These are phyloP conservation scores for Saccharum hybrid DNA, from an alignment of 202 grass and related monocot species.

Conservation along the genomic window DNA sequence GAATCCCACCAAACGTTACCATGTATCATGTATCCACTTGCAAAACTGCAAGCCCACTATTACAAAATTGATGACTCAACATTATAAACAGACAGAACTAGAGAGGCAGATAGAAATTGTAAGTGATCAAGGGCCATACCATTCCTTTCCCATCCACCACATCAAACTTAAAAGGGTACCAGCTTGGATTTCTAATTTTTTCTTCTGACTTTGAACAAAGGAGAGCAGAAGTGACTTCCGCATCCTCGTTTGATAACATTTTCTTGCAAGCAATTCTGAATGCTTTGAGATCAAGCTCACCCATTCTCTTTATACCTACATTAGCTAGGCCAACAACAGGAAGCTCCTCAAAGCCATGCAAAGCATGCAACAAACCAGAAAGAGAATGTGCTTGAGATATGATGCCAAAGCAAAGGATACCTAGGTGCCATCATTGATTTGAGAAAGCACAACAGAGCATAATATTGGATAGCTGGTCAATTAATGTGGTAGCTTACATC, in stretches of 20 bases:
- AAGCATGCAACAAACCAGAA: constrained; percentile 5
- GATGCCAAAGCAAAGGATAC: constrained; percentile 12
- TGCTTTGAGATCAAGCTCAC: constrained; percentile 43
- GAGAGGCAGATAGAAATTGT: background rate
- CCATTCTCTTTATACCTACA: constrained; percentile 64
- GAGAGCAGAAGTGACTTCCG: constrained; percentile 13
- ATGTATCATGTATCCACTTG: background rate
- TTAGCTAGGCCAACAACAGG: constrained; percentile 20
- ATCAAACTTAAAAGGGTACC: constrained; percentile 66
- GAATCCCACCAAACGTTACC: constrained; percentile 21
- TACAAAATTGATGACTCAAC: background rate
- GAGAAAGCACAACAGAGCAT: background rate
- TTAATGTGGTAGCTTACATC: constrained; percentile 45
- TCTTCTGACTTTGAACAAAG: constrained; percentile 66
- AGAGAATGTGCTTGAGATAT: background rate
- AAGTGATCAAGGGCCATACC: background rate
- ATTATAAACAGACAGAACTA: background rate
- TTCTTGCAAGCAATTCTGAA: constrained; percentile 51
- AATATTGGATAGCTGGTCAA: background rate
- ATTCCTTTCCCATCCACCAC: constrained; percentile 25
- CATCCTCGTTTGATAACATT: constrained; percentile 51
- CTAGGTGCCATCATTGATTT: background rate
- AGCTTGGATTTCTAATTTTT: constrained; percentile 59
- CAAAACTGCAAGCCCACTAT: background rate
- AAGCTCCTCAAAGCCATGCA: constrained; percentile 59